These are phyloP conservation scores for Tympanopsis confertula DNA, from an alignment of 2,329 filamentous ascomycete genomes.

Conservation along the genomic window DNA sequence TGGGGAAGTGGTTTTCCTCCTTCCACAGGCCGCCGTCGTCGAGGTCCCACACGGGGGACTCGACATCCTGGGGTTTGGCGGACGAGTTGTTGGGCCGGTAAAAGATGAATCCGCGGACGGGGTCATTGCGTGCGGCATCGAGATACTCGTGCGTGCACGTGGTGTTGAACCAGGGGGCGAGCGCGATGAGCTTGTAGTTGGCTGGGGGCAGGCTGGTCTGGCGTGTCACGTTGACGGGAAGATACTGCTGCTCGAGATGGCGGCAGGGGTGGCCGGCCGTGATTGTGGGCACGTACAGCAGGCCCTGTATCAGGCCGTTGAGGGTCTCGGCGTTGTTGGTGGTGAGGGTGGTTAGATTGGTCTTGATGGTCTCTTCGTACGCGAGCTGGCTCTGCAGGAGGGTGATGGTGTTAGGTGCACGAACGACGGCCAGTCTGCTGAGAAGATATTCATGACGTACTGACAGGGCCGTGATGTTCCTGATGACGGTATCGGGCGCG, in stretches of 20 bases:
- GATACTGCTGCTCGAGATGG: conserved; percentile 46
- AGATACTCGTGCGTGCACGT: conserved; percentile 68
- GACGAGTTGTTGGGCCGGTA: conserved; percentile 45
- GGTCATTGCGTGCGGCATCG: conserved; percentile 40
- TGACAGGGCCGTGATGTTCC: conserved; percentile 43
- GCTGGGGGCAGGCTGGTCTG: conserved; percentile 54
- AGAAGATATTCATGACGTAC: conserved; percentile 22
- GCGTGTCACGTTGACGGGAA: conserved; percentile 67
- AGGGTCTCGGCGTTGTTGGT: conserved; percentile 47
- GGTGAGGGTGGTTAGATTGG: conserved; percentile 67
- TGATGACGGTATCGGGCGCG: conserved; percentile 28
- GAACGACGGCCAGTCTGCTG: background rate
- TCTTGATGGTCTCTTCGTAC: conserved; percentile 35
- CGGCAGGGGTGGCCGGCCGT: conserved; percentile 45
- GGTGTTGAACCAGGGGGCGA: conserved; percentile 75
- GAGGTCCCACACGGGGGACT: conserved; percentile 59
- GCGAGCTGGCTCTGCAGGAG: conserved; percentile 28
- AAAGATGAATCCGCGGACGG: conserved; percentile 52
- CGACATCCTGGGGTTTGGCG: conserved; percentile 50
- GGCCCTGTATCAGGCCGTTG: conserved; percentile 57
- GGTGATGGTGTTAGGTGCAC: conserved; percentile 6
- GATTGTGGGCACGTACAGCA: conserved; percentile 76
- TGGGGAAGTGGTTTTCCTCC: conserved; percentile 57
- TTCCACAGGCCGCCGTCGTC: conserved; percentile 64
- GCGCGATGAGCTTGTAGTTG: conserved; percentile 65